A percentile compares a stretch with the other conserved stretches of the same genome.
phyloP scores from a whole-genome alignment of 768 basidiomycete species.

The Mycena belliarum region DNA sequence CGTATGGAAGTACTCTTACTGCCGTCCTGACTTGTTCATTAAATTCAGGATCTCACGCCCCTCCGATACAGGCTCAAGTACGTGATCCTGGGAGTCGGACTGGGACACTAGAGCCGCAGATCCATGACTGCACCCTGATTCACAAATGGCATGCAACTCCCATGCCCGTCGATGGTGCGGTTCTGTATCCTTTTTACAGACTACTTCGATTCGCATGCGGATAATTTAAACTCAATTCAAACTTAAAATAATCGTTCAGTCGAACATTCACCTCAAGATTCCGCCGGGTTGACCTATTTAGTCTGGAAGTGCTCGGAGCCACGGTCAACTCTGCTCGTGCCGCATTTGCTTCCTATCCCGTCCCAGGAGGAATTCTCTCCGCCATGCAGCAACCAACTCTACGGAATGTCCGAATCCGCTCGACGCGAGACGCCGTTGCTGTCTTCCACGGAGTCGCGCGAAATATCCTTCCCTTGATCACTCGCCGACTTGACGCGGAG shows the following conservation, averaged over 20 bases:
- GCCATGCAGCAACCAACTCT: constrained; percentile 77
- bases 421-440: constrained; percentile 76
- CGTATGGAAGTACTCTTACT: constrained; percentile 6
- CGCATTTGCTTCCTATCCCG: constrained; percentile 24
- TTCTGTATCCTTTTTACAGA: constrained; percentile 37
- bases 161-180: constrained; percentile 21
- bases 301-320: neutral
- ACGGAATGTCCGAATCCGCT: constrained; percentile 74
- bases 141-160: constrained; percentile 20
- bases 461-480: constrained; percentile 70
- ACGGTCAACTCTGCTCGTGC: neutral
- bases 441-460: constrained; percentile 79
- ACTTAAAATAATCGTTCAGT: constrained; percentile 54
- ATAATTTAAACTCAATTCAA: constrained; percentile 64
- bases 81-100: constrained; percentile 11
- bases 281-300: constrained; percentile 17
- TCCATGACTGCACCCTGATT: constrained; percentile 18
- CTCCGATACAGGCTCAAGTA: constrained; percentile 4
- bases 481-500: constrained; percentile 79
- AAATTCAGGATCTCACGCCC: constrained; percentile 11
- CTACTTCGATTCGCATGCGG: constrained; percentile 43
- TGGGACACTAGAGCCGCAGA: constrained; percentile 7
- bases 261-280: constrained; percentile 35
- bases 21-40: constrained; percentile 11
- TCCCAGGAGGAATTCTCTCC: constrained; percentile 7